Conservation (phyloP, 1,284 basidiomycete genomes). For the Pisolithus thermaeus region DNA sequence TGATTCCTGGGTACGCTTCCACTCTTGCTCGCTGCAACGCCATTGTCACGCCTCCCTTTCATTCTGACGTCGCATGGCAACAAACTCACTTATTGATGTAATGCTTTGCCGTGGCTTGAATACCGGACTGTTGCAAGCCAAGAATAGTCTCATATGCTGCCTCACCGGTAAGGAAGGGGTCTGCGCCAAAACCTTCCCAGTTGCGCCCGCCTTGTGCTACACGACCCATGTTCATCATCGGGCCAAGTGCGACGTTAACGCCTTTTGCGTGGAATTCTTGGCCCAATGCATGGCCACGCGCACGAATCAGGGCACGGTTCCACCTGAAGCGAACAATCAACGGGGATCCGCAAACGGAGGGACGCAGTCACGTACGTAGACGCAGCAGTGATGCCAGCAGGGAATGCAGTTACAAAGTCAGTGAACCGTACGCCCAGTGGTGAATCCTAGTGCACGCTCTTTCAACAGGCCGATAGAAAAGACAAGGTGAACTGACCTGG, state of each 20-base stretch:
- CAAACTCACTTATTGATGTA: slow-evolving; percentile 48
- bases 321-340: slow-evolving; percentile 13
- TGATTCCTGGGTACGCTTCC: slow-evolving; percentile 31
- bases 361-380: slow-evolving; percentile 38
- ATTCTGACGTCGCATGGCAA: neutral
- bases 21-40: slow-evolving; percentile 39
- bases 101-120: slow-evolving; percentile 64
- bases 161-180: slow-evolving; percentile 64
- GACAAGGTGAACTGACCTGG: slow-evolving; percentile 13
- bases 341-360: neutral
- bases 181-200: slow-evolving; percentile 68
- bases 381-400: slow-evolving; percentile 49
- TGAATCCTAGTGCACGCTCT: slow-evolving; percentile 31
- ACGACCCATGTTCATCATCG: slow-evolving; percentile 51
- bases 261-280: slow-evolving; percentile 74
- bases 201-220: slow-evolving; percentile 51
- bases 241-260: slow-evolving; percentile 56
- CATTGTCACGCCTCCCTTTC: neutral
- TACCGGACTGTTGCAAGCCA: slow-evolving; percentile 62
- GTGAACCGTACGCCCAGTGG: slow-evolving; percentile 44
- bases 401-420: slow-evolving; percentile 40
- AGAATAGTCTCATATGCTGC: slow-evolving; percentile 53
- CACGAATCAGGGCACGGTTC: slow-evolving; percentile 42
- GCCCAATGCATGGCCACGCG: slow-evolving; percentile 65
- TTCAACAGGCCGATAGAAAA: neutral